phyloP scores from a whole-genome alignment of 2,329 filamentous ascomycete species.

The Pseudogymnoascus sp. region DNA sequence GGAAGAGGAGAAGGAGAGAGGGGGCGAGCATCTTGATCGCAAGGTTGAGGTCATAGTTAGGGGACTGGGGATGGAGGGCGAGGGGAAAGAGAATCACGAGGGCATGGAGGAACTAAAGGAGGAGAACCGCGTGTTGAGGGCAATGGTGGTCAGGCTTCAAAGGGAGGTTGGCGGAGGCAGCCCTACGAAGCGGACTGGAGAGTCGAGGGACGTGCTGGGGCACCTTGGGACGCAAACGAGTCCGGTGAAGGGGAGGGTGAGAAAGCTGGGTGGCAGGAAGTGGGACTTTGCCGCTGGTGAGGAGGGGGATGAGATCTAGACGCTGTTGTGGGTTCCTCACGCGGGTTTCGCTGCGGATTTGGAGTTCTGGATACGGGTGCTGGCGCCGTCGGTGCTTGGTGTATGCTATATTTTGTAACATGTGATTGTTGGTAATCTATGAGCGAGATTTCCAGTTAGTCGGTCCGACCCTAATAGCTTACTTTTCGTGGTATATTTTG shows the following conservation, averaged over 20 bases:
- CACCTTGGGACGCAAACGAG: background rate
- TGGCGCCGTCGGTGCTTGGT: background rate
- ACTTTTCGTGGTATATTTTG: background rate
- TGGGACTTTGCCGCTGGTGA: background rate
- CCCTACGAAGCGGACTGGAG: background rate
- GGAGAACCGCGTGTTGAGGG: constrained; percentile 62
- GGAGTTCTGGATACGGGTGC: background rate
- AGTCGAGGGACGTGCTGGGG: background rate
- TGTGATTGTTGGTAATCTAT: background rate
- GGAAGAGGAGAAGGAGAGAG: constrained; percentile 70
- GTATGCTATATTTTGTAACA: background rate
- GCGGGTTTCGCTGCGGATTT: background rate
- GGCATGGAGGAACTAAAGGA: constrained; percentile 55
- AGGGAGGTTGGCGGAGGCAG: background rate
- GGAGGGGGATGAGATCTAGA: background rate
- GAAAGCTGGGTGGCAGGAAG: background rate
- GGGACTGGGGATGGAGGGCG: constrained; percentile 38
- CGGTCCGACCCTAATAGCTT: background rate
- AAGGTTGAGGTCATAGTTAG: constrained; percentile 72
- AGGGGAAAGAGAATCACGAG: constrained; percentile 50
- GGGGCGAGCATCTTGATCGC: constrained; percentile 78
- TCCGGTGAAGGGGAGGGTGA: background rate
- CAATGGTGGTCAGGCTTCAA: background rate
- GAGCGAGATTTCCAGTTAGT: background rate
- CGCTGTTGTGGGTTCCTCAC: background rate